These are phyloP conservation scores for Begonia fuchsioides DNA, from an alignment of 306 rosid genomes.

Conservation along the genomic window DNA sequence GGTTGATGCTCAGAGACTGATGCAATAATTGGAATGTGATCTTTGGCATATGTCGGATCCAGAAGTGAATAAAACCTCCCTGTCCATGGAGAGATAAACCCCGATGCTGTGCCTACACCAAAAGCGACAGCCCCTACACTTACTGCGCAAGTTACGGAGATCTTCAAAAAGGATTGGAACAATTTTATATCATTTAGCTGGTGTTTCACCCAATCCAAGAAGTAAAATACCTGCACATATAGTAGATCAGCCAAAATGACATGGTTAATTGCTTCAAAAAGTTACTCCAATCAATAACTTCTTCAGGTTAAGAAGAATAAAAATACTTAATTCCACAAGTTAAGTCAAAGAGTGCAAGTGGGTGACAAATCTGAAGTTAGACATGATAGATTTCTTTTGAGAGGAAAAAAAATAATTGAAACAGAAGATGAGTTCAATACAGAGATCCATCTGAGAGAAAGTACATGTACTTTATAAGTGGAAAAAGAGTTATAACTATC, in stretches of 20 bases:
- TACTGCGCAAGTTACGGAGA: constrained; percentile 75
- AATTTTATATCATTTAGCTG: constrained; percentile 53
- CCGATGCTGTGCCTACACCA: constrained; percentile 89
- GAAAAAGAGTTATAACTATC: neutral
- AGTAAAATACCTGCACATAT: constrained; percentile 61
- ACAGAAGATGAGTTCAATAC: neutral
- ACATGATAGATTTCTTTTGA: neutral
- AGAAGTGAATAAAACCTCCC: constrained; percentile 95
- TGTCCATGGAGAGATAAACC: constrained; percentile 97
- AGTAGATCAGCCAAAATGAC: neutral
- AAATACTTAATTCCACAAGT: too few species aligned
- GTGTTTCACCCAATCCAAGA: constrained; percentile 92
- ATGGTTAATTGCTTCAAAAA: neutral
- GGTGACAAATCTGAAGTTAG: neutral
- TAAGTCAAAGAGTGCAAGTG: neutral
- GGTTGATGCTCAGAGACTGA: constrained; percentile 99
- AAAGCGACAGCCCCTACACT: constrained; percentile 69
- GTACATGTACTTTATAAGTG: too few species aligned
- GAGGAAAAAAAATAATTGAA: neutral
- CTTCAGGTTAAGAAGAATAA: too few species aligned
- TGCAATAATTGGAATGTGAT: constrained; percentile 92
- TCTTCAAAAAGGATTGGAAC: constrained; percentile 88
- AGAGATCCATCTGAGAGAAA: too few species aligned
- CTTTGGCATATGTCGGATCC: constrained; percentile 97
- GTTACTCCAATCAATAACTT: too few species aligned